Evolutionary conservation across 2,329 filamentous ascomycete species (phyloP).

Genomic region (Ophiostoma angusticollis): DNA sequence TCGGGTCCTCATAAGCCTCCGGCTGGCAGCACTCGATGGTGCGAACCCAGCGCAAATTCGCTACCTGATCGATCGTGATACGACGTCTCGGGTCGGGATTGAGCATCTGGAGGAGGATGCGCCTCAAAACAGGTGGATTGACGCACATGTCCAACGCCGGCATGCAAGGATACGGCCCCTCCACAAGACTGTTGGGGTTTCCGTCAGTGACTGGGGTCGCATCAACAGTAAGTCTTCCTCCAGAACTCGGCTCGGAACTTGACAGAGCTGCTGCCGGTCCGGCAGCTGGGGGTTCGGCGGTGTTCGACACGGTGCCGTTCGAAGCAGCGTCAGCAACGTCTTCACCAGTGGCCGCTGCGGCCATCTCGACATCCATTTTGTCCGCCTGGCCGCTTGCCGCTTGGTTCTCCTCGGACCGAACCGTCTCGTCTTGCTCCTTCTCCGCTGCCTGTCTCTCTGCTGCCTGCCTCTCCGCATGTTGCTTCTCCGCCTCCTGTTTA

Average conservation of each 20-base stretch:
- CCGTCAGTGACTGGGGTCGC: slow-evolving; percentile 32
- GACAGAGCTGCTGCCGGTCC: no score
- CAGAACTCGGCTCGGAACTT: no score
- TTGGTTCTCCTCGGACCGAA: no score
- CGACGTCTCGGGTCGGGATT: slow-evolving; percentile 64
- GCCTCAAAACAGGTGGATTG: slow-evolving; percentile 54
- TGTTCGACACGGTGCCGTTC: no score
- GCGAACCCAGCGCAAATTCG: slow-evolving; percentile 60
- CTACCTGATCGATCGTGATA: slow-evolving; percentile 53
- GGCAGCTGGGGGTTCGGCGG: no score
- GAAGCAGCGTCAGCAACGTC: no score
- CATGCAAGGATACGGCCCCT: slow-evolving; percentile 44
- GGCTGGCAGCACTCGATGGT: slow-evolving; percentile 67
- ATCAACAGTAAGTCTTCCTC: slow-evolving; percentile 18
- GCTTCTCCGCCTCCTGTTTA: slow-evolving; percentile 17
- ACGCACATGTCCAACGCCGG: slow-evolving; percentile 51
- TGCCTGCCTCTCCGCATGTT: slow-evolving; percentile 55
- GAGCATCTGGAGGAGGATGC: slow-evolving; percentile 67
- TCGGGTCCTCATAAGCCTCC: slow-evolving; percentile 54
- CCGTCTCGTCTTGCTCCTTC: slow-evolving; percentile 4
- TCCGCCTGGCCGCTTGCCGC: no score
- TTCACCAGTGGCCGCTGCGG: not conserved
- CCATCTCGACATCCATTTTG: no score
- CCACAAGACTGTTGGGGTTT: slow-evolving; percentile 22
- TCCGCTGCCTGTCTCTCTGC: slow-evolving; percentile 28